Evolutionary conservation across 2,329 filamentous ascomycete species (phyloP), one percentile per base, ranked within the genome.

Genomic region (Plenodomus lindquistii): DNA sequence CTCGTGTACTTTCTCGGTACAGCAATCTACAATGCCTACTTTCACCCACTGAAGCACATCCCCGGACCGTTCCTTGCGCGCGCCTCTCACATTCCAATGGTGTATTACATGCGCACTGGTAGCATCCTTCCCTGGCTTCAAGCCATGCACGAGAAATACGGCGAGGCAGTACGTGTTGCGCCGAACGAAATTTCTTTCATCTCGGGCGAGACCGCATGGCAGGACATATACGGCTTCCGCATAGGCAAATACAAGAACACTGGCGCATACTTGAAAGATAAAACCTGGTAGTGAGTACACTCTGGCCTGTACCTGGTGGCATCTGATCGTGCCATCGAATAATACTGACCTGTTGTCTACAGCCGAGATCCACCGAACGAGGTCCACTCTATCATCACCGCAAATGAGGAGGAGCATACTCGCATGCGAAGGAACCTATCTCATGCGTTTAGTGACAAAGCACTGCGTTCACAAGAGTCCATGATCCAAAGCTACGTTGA

Each of bases 141-240:
- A 18, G 31, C 61, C 2, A 59, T 73, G 2, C 76, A 78, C 41
- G 58, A 69, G 10, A 60, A 67, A 40, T 76, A 75, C 47, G 76
- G 77, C 18, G 69, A 75, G 1, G 73, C 71, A 2, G 73, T 78
- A 1, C 68, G 76, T 8, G 50, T 77, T 4, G 62, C 67, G 0
- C 76, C 76, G 0, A 69, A 67, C 21, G 73, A 78, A 46, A 45
- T 77, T 0, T 76, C 75, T 1, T 76, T 77, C 59, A 76, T 67
- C 42, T 69, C 71, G 2, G 71, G 60, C n/a, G 73, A 77, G 1
- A 72, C 69, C 1, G 73, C 74, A 2, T 77, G 72, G 69, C 66
- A 67, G 40, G 75, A 77, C 21, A 74, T 78, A 29, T 77, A 76
- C 51, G 75, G 74, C 11, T 69, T 69, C 54, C 63, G 65, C 4